phyloP scores from a whole-genome alignment of 306 rosid genomes.

The Hippophae tibetana region DNA sequence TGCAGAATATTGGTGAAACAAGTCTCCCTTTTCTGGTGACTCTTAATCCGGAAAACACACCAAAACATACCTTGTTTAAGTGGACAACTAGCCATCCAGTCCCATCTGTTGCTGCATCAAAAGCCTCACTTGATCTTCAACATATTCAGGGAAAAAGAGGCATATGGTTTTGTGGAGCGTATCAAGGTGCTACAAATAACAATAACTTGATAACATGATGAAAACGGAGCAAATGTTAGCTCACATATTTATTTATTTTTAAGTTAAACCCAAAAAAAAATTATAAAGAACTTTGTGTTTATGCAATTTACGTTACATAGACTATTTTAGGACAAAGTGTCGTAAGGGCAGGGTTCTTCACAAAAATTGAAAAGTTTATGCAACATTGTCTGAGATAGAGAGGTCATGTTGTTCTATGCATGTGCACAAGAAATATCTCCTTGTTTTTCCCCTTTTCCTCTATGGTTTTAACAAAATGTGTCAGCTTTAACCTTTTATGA shows the following conservation, averaged over 20 bases:
- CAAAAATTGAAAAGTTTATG: no score
- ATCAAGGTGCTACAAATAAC: constrained; percentile 42
- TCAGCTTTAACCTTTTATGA: constrained; percentile 10
- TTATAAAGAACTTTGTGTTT: no score
- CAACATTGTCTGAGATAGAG: no score
- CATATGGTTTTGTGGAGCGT: constrained; percentile 91
- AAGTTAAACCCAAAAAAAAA: no score
- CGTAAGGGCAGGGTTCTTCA: no score
- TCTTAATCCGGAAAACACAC: constrained; percentile 65
- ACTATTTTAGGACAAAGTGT: no score
- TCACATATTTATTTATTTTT: no score
- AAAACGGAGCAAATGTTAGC: neutral
- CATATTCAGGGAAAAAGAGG: constrained; percentile 80
- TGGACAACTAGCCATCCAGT: constrained; percentile 80
- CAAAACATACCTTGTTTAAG: constrained; percentile 53
- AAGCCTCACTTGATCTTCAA: constrained; percentile 56
- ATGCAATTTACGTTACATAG: no score
- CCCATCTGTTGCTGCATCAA: constrained; percentile 77
- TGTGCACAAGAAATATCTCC: no score
- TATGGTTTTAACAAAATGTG: neutral
- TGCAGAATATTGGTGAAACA: constrained; percentile 66
- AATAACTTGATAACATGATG: neutral
- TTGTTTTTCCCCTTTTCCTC: neutral
- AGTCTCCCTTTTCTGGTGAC: constrained; percentile 68
- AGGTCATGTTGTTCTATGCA: no score